Base-by-base conservation (phyloP, 2,329 filamentous ascomycete genomes). In the Sporothrix pallida region DNA sequence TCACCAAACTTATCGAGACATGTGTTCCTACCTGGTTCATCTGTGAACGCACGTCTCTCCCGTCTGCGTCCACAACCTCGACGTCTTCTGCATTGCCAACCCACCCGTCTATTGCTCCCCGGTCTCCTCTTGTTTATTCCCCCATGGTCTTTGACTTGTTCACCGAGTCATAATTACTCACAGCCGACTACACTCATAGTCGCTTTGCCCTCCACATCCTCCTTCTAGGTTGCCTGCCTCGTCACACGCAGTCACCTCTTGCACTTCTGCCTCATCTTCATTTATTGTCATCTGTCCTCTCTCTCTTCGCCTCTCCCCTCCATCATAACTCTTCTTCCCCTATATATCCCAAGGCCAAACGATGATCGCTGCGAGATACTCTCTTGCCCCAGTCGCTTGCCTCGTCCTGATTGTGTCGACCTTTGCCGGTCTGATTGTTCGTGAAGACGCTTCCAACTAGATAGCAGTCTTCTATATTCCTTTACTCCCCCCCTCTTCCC, bases 321-420 rank as follows among this genome's bases (percentile, higher is more conserved):
- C 37, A 52, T 71, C 63, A 74, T 54, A 71, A 76, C 74, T 50
- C 62, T 68, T 65, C 73, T 31, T 52, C 65, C 71, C 75, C 74
- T 71, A 58, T 76, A 75, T 75, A 74, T 77, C 79, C 76, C 79
- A 74, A 72, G 76, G 77, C 80, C 80, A 82, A 37, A 89, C 84
- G 79, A 91, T 91, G 89, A 85, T 84, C 87, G 80, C 89, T 88
- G 85, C 83, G 85, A 83, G 81, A 82, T 81, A 81, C 79, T 78
- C 80, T 80, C 82, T 81, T 78, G 84, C 83, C 84, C 86, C 88
- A 90, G 89, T 90, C 88, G 88, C 86, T 87, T 84, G 87, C 87
- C 86, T 84, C 82, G 86, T 85, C 83, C 85, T 83, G 87, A 88
- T 86, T 65, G 71, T 74, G 58, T 74, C 67, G 72, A 56, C 73